These are phyloP conservation scores for Colletotrichum kahawae DNA, from an alignment of 2,329 filamentous ascomycete genomes.

Conservation along the genomic window DNA sequence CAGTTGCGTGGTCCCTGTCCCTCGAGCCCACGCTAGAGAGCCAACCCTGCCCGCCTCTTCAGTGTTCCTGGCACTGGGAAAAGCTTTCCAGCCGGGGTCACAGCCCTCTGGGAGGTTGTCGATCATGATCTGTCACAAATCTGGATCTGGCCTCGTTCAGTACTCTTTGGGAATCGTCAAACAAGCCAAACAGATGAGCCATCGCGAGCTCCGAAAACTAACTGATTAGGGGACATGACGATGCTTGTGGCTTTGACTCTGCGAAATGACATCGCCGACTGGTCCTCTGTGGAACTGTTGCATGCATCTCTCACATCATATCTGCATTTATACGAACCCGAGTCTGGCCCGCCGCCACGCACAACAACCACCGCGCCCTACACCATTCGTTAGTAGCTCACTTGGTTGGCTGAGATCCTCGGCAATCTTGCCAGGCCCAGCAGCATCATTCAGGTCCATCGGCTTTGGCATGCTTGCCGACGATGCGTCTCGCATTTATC, in stretches of 20 bases:
- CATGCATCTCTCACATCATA: neutral
- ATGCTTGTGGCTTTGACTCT: neutral
- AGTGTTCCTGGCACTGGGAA: neutral
- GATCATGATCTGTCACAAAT: slow-evolving; percentile 26
- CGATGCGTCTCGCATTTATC: neutral
- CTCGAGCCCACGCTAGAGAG: neutral
- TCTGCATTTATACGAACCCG: neutral
- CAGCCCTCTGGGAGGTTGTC: neutral
- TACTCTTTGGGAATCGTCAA: neutral
- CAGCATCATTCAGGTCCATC: neutral
- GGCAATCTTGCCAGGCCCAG: neutral
- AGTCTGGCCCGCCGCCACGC: neutral
- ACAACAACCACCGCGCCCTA: neutral
- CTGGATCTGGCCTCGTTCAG: slow-evolving; percentile 6
- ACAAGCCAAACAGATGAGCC: neutral
- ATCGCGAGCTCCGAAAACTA: neutral
- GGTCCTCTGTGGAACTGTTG: neutral
- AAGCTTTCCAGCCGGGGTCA: neutral
- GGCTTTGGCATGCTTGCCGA: neutral
- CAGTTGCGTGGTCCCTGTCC: slow-evolving; percentile 9
- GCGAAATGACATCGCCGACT: neutral
- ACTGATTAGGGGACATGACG: neutral
- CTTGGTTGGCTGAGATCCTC: neutral
- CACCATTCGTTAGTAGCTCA: neutral
- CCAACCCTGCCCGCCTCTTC: neutral